These are phyloP conservation scores for Cladophialophora psammophila DNA, from an alignment of 2,329 filamentous ascomycete genomes.

Conservation along the genomic window DNA sequence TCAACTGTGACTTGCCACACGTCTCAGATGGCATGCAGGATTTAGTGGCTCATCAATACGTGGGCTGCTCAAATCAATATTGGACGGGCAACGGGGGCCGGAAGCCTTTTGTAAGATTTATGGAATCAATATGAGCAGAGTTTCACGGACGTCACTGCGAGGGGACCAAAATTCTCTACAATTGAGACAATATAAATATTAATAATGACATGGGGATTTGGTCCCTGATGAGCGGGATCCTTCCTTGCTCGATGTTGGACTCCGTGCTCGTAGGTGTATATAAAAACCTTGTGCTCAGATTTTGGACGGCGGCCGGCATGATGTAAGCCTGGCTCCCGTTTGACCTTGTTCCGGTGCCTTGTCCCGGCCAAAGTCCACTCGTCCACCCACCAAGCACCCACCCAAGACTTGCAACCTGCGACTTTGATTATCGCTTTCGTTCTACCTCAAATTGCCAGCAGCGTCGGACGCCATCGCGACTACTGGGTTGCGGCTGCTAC, in stretches of 20 bases:
- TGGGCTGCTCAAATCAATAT: slow-evolving; percentile 10
- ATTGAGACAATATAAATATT: slow-evolving; percentile 6
- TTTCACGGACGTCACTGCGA: neutral
- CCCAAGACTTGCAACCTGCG: neutral
- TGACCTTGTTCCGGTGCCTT: neutral
- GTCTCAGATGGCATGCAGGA: neutral
- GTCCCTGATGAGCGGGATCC: slow-evolving; percentile 10
- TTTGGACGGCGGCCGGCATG: slow-evolving; percentile 2
- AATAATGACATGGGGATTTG: slow-evolving; percentile 21
- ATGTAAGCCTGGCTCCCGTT: slow-evolving; percentile 14
- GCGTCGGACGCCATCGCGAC: neutral
- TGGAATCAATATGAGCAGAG: slow-evolving; percentile 11
- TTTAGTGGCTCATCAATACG: slow-evolving; percentile 8
- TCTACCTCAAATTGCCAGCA: slow-evolving; percentile 5
- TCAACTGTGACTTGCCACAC: neutral
- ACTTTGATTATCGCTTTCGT: slow-evolving; percentile 12
- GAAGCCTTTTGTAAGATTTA: slow-evolving; percentile 18
- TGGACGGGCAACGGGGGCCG: neutral
- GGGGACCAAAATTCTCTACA: neutral
- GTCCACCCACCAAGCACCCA: slow-evolving; percentile 8
- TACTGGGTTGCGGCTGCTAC: neutral
- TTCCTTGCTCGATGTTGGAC: neutral
- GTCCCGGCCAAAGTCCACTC: slow-evolving; percentile 7
- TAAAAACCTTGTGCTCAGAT: neutral
- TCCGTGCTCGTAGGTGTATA: neutral